These are phyloP conservation scores for Penicillium thymicola DNA, from an alignment of 2,329 filamentous ascomycete species.

Conservation along the genomic window DNA sequence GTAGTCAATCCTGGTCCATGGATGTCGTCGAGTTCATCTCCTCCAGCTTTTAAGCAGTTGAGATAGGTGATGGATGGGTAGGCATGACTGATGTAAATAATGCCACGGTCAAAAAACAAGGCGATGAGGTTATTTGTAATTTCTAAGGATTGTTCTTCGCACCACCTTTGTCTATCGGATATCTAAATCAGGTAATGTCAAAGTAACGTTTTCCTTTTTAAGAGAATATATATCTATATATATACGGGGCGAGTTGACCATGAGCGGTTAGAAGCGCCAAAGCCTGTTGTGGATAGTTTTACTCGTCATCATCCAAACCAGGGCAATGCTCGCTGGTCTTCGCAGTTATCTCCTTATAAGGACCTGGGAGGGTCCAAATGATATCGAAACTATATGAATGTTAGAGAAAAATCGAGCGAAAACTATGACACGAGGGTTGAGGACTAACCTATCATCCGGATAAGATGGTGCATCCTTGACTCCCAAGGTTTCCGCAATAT, in stretches of 20 bases:
- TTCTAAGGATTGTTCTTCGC: background rate
- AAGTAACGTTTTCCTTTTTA: background rate
- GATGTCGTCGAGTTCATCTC: no score
- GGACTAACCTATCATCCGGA: slow-evolving; percentile 45
- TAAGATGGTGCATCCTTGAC: slow-evolving; percentile 51
- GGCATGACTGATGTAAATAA: background rate
- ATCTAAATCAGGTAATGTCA: background rate
- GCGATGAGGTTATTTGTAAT: background rate
- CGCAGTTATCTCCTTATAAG: slow-evolving; percentile 48
- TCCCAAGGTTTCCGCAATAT: slow-evolving; percentile 54
- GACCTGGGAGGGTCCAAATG: slow-evolving; percentile 57
- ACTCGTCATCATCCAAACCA: slow-evolving; percentile 45
- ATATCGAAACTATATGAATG: slow-evolving; percentile 44
- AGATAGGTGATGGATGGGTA: no score
- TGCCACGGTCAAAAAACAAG: background rate
- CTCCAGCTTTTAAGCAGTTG: no score
- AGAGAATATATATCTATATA: background rate
- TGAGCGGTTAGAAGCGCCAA: background rate
- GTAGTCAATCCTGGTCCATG: no score
- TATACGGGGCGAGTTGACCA: background rate
- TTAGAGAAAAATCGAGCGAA: background rate
- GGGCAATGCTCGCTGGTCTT: slow-evolving; percentile 53
- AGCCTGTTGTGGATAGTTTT: background rate
- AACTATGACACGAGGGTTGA: background rate
- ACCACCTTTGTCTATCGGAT: background rate